A percentile compares a stretch with the other conserved stretches of the same genome.
phyloP scores from a whole-genome alignment of 805 yeast species.

The Huiozyma naganishii region DNA sequence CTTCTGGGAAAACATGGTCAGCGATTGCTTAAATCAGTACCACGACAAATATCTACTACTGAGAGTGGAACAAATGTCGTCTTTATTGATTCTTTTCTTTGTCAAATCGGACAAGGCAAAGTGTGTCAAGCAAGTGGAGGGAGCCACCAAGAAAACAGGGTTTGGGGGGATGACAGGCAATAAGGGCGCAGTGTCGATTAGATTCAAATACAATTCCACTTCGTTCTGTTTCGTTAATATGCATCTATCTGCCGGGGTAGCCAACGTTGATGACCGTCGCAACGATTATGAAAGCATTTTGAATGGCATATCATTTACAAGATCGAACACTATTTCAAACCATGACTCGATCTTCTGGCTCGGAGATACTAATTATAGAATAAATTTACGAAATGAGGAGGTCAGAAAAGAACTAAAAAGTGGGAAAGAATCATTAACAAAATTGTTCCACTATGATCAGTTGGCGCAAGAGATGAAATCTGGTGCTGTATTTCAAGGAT shows the following conservation, averaged over 20 bases:
- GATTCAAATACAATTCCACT: constrained; percentile 73
- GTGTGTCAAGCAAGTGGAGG: constrained; percentile 73
- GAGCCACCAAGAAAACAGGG: constrained; percentile 92
- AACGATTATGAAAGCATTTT: constrained; percentile 70
- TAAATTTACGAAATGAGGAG: constrained; percentile 59
- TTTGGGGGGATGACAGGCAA: constrained; percentile 95
- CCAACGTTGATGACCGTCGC: constrained; percentile 73
- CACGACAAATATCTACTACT: constrained; percentile 49
- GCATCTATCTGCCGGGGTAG: constrained; percentile 88
- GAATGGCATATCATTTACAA: constrained; percentile 65
- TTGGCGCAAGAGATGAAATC: constrained; percentile 60
- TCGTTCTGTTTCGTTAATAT: constrained; percentile 78
- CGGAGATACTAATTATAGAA: constrained; percentile 88
- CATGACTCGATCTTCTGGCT: constrained; percentile 88
- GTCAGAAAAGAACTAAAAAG: constrained; percentile 46
- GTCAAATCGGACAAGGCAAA: constrained; percentile 40
- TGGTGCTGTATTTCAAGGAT: constrained; percentile 64
- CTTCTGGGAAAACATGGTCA: constrained; percentile 68
- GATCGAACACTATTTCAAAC: constrained; percentile 66
- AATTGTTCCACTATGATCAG: constrained; percentile 66
- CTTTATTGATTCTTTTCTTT: constrained; percentile 53
- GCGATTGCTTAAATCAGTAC: constrained; percentile 47
- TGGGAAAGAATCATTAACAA: constrained; percentile 31
- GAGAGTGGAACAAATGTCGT: constrained; percentile 67
- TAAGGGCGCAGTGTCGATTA: constrained; percentile 90